Evolutionary conservation across 1,139 yeast species (phyloP), one percentile per base, ranked within the genome.

Genomic region (Fermentozyma sake): DNA sequence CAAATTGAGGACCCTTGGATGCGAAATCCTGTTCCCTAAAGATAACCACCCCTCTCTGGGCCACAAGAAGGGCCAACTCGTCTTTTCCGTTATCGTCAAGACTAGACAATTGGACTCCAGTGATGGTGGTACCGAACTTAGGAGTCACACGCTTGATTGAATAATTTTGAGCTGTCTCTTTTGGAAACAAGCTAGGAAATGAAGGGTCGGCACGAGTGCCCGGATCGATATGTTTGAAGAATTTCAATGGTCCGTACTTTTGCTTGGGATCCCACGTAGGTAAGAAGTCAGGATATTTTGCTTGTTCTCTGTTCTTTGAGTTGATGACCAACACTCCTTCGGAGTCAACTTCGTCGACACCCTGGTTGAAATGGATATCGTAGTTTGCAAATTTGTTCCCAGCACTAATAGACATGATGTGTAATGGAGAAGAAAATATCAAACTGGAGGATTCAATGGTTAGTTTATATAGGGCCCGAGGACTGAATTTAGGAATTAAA

Each of bases 101-200:
- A 18, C 38, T 35, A 6, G 59, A 52, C 30, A 57, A 44, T 30
- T 56, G 61, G 8, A 55, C 32, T 1, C 52, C 58, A 5, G 35
- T 31, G 20, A 80, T 58, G 48, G 75, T 84, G 14, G 80, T 63
- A 10, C 89, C 89, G 31, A 81, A 58, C 49, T 75, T 77, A 26
- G 87, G 89, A 5, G 82, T 68, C 35, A 77, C 46, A 20, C 53
- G 53, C 41, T 59, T 63, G 15, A 52, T 41, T 20, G 52, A 57
- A n/a, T 52, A 55, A 24, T 35, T 50, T 24, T 52, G 48, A 2
- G 28, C 39, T 7, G 27, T 35, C 7, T 33, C 35, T 22, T 31
- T 17, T 7, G 70, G 66, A 37, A 76, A 67, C 37, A 80, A 62
- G 39, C 67, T 68, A 21, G 68, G 63, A 35, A 73, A 66, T 1